Evolutionary conservation across 2,329 filamentous ascomycete species (phyloP).

Genomic region (Fusarium vanettenii): DNA sequence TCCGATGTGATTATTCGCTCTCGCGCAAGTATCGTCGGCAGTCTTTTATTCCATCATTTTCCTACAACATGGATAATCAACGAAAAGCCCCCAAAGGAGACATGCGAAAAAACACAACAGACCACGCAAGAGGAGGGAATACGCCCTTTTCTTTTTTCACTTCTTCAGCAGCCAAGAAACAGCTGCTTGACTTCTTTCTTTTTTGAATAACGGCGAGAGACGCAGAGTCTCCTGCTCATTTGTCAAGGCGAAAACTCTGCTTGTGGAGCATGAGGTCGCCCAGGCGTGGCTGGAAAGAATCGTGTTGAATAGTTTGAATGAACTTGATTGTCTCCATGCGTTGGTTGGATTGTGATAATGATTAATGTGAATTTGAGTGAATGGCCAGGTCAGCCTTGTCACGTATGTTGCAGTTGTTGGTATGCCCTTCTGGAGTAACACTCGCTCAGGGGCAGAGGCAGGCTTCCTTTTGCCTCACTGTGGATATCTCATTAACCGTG

Average conservation of each 20-base stretch:
- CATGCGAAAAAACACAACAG: constrained; percentile 10
- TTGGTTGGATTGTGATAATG: background rate
- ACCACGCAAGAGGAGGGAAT: constrained; percentile 15
- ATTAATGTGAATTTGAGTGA: background rate
- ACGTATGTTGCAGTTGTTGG: background rate
- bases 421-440: background rate
- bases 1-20: constrained; percentile 16
- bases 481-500: background rate
- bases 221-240: constrained; percentile 32
- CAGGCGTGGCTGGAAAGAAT: constrained; percentile 25
- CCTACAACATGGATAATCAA: constrained; percentile 6
- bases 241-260: constrained; percentile 23
- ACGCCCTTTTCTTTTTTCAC: constrained; percentile 1
- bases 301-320: constrained; percentile 34
- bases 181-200: constrained; percentile 10
- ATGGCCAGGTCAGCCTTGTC: background rate
- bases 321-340: constrained; percentile 27
- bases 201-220: constrained; percentile 38
- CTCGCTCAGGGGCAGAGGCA: background rate
- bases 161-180: constrained; percentile 19
- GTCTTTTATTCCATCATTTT: constrained; percentile 9
- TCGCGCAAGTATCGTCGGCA: constrained; percentile 2
- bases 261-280: constrained; percentile 17
- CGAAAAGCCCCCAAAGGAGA: constrained; percentile 16
- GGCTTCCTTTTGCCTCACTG: background rate